Base-by-base conservation (phyloP, 768 basidiomycete genomes). In the Mrakia hoshinonis region DNA sequence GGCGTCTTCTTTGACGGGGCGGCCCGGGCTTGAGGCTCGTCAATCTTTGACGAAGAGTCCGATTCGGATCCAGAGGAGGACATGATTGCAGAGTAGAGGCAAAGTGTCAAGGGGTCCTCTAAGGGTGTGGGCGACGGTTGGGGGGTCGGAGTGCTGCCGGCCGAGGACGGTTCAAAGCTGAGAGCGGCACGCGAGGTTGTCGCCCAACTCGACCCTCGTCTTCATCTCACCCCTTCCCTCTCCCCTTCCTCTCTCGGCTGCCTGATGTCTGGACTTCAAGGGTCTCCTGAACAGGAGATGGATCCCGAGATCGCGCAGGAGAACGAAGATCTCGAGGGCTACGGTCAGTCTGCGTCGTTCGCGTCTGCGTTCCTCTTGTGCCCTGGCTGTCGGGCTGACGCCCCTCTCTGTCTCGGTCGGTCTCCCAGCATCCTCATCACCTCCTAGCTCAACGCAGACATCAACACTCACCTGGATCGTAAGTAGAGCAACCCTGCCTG, bases 381-480 rank as follows among this genome's bases (percentile, higher is more conserved):
- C 43, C 34, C 58, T 24, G 15, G 15, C 43, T 15, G 43, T 43
- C 51, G 6, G 51, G 20, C 51, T 52, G 10, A 52, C 29, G 24
- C 55, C 31, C 29, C 26, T n/a, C n/a, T n/a, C 64, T 5, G 1
- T 49, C 48, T 43, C 22, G 5, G 43, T 29, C 34, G 15, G 22
- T 46, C 54, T 2, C 39, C 20, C 55, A 73, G 72, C 67, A 15
- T 73, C 72, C n/a, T 68, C 67, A n/a, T 73, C 72, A 22, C 72
- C 67, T 11, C 61, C 72, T 11, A 62, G 58, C n/a, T 68, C 66
- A 7, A 68, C 67, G 5, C 72, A 73, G 65, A 73, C 72, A 1
- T 52, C 49, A 6, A 73, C 72, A 2, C 62, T 73, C 20, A 73
- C 72, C 3, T 73, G 72, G 72, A 73, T 73, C 49, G 72, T 73